Percentiles rank a stretch among this genome's conserved stretches.
Conservation (phyloP, 805 yeast genomes). For the Saccharomycopsis sp. region DNA sequence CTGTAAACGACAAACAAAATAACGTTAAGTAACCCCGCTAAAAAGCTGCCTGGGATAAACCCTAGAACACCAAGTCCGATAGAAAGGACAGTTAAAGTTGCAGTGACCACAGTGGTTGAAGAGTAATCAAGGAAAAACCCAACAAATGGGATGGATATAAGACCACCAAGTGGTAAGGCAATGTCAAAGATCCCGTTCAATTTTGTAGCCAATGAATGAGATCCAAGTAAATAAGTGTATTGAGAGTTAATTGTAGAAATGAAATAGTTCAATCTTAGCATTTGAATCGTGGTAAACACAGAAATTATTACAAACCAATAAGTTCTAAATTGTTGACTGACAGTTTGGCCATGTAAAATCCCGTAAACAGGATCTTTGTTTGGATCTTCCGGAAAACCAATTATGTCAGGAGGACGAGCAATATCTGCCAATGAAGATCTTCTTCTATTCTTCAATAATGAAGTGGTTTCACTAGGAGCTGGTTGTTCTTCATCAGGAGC, state of each 20-base stretch:
- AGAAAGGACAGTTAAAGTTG: conserved; percentile 47
- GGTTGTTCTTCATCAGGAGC: conserved; percentile 9
- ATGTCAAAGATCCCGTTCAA: conserved; percentile 76
- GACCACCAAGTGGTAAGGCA: conserved; percentile 84
- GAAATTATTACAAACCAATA: conserved; percentile 78
- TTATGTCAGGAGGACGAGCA: conserved; percentile 4
- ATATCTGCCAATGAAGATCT: conserved; percentile 21
- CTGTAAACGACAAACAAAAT: conserved; percentile 69
- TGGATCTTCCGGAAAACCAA: conserved; percentile 8
- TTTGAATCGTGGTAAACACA: conserved; percentile 73
- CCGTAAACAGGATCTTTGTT: conserved; percentile 55
- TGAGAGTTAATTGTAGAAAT: conserved; percentile 86
- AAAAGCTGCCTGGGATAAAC: conserved; percentile 37
- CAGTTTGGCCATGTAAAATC: conserved; percentile 58
- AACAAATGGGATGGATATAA: conserved; percentile 78
- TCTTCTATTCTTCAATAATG: conserved; percentile 14
- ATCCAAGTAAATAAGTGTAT: conserved; percentile 64
- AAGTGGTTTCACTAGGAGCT: conserved; percentile 10
- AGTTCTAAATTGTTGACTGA: conserved; percentile 39
- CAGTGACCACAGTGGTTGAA: conserved; percentile 51
- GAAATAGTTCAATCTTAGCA: conserved; percentile 87
- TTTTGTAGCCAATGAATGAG: conserved; percentile 40
- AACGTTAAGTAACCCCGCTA: conserved; percentile 61
- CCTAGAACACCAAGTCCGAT: conserved; percentile 67
- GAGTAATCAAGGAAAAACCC: conserved; percentile 73